These are phyloP conservation scores for Phlebiopsis gigantea DNA, from an alignment of 768 basidiomycete genomes.

Conservation along the genomic window DNA sequence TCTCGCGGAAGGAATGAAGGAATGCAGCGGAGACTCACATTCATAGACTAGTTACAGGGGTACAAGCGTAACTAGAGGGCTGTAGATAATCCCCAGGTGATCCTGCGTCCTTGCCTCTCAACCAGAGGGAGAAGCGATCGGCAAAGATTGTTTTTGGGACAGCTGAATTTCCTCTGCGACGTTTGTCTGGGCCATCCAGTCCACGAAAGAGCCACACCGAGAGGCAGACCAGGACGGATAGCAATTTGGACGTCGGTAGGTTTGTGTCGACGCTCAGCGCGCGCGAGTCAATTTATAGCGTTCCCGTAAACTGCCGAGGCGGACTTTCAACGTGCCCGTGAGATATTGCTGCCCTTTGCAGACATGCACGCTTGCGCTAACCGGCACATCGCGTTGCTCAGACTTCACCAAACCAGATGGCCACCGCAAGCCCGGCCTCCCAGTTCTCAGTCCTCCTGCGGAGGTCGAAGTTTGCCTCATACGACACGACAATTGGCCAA, in stretches of 20 bases:
- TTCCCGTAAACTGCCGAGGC: slow-evolving; percentile 15
- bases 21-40: slow-evolving; percentile 27
- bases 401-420: slow-evolving; percentile 1
- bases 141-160: slow-evolving; percentile 92
- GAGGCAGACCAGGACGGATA: slow-evolving; percentile 51
- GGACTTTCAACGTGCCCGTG: slow-evolving; percentile 4
- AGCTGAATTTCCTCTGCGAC: slow-evolving; percentile 61
- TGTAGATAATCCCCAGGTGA: slow-evolving; percentile 84
- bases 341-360: background rate
- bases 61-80: slow-evolving; percentile 16
- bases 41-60: slow-evolving; percentile 9
- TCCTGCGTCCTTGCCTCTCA: slow-evolving; percentile 88
- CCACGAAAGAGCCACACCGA: slow-evolving; percentile 36
- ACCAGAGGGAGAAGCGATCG: slow-evolving; percentile 87
- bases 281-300: slow-evolving; percentile 5
- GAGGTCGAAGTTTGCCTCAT: slow-evolving; percentile 77
- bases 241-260: slow-evolving; percentile 80
- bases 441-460: slow-evolving; percentile 74
- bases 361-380: background rate
- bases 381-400: background rate
- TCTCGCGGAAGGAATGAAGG: slow-evolving; percentile 20
- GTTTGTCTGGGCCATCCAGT: slow-evolving; percentile 86
- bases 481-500: slow-evolving; percentile 71
- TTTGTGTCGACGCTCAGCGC: slow-evolving; percentile 8
- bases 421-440: slow-evolving; percentile 41